These are phyloP conservation scores for Physocladia obscura DNA, from an alignment of 192 early-diverging fungal genomes.

Conservation along the genomic window DNA sequence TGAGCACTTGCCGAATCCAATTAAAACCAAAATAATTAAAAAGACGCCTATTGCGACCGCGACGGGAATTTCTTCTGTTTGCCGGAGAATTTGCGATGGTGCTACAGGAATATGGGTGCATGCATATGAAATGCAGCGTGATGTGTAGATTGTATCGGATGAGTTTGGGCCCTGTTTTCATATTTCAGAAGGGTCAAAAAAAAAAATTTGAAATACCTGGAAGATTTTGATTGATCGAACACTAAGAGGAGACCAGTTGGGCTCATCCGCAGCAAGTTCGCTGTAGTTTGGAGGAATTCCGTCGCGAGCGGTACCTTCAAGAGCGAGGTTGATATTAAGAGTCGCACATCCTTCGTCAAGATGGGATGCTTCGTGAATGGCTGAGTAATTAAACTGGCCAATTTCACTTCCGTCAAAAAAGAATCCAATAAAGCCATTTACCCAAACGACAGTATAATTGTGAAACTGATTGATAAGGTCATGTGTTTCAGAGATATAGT, in stretches of 20 bases:
- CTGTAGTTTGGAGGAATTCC: not conserved
- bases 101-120: too few relatives aligned
- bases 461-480: not conserved
- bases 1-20: not conserved
- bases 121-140: too few relatives aligned
- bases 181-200: too few relatives aligned
- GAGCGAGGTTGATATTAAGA: not conserved
- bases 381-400: not conserved
- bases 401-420: not conserved
- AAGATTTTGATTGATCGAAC: not conserved
- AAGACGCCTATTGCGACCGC: not conserved
- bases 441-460: slow-evolving; percentile 2
- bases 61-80: slow-evolving; percentile 2
- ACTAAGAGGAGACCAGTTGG: not conserved
- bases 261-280: not conserved
- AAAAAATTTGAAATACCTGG: too few relatives aligned
- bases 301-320: not conserved
- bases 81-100: too few relatives aligned
- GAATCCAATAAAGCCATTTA: not conserved
- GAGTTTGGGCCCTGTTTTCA: too few relatives aligned
- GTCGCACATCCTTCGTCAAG: not conserved
- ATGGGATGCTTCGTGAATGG: not conserved
- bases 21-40: not conserved
- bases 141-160: too few relatives aligned
- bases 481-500: not conserved